phyloP scores from a whole-genome alignment of 2,329 filamentous ascomycete species.

The Cytospora piceicola region DNA sequence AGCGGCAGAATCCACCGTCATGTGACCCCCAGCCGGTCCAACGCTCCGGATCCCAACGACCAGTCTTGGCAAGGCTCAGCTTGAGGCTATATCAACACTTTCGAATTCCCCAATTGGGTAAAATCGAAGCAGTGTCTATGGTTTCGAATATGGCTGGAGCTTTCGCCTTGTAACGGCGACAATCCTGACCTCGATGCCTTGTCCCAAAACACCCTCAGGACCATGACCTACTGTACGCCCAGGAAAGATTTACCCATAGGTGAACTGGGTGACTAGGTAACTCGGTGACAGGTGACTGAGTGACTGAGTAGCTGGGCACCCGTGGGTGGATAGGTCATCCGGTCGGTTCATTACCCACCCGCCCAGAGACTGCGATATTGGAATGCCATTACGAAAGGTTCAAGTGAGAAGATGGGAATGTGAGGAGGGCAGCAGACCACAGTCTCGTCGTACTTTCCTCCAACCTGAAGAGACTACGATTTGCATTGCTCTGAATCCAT shows the following conservation, averaged over 20 bases:
- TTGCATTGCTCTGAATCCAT: background rate
- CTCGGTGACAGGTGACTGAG: too few species aligned
- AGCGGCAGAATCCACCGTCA: constrained; percentile 4
- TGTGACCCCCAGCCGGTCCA: background rate
- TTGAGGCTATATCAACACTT: background rate
- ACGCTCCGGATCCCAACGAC: background rate
- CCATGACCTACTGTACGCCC: too few species aligned
- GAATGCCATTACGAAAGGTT: background rate
- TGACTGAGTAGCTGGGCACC: too few species aligned
- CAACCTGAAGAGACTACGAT: background rate
- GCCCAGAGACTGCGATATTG: background rate
- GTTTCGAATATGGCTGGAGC: background rate
- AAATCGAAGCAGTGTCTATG: background rate
- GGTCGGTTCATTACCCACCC: too few species aligned
- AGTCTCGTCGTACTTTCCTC: background rate
- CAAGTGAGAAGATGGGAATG: background rate
- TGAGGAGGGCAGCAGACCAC: background rate
- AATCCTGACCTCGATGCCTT: background rate
- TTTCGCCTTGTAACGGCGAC: background rate
- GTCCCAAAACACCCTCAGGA: background rate
- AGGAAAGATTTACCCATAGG: too few species aligned
- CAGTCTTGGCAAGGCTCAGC: background rate
- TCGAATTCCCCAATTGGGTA: background rate
- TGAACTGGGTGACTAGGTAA: too few species aligned
- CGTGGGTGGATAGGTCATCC: too few species aligned